Conservation (phyloP, 176 grass and related monocot genomes). For the Aegilops umbellulata region DNA sequence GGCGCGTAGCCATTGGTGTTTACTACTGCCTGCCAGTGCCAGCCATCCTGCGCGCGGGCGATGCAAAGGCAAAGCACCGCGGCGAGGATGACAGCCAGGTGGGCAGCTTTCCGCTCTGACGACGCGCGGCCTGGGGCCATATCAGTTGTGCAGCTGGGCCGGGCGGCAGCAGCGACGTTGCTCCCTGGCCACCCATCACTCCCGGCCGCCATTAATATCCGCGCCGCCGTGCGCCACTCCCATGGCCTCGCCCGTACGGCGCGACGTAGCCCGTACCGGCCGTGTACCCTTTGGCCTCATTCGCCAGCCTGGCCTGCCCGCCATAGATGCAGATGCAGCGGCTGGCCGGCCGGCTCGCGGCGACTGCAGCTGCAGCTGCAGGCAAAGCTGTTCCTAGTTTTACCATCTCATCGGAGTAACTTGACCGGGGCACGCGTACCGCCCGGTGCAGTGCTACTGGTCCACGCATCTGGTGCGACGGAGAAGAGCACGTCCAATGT, state of each 20-base stretch:
- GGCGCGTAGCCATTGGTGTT: neutral
- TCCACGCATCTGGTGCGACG: neutral
- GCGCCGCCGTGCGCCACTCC: no score
- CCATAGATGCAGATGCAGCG: no score
- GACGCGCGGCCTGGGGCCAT: neutral
- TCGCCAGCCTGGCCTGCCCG: no score
- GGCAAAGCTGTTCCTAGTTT: no score
- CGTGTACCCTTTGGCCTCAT: no score
- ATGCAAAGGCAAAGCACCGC: neutral
- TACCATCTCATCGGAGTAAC: neutral
- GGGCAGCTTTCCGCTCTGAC: neutral
- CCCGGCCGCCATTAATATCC: neutral
- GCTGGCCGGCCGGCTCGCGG: neutral
- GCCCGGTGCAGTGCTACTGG: neutral
- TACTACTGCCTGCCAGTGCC: neutral
- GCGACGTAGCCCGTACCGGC: no score
- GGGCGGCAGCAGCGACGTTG: neutral
- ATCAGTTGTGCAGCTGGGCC: neutral
- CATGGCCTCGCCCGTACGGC: no score
- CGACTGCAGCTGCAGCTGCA: neutral
- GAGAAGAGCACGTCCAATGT: neutral
- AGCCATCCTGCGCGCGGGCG: no score
- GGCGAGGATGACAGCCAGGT: neutral
- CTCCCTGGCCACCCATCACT: neutral
- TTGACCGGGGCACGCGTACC: neutral